Evolutionary conservation across 306 rosid species (phyloP).

Genomic region (Trichosanthes cucumerina): DNA sequence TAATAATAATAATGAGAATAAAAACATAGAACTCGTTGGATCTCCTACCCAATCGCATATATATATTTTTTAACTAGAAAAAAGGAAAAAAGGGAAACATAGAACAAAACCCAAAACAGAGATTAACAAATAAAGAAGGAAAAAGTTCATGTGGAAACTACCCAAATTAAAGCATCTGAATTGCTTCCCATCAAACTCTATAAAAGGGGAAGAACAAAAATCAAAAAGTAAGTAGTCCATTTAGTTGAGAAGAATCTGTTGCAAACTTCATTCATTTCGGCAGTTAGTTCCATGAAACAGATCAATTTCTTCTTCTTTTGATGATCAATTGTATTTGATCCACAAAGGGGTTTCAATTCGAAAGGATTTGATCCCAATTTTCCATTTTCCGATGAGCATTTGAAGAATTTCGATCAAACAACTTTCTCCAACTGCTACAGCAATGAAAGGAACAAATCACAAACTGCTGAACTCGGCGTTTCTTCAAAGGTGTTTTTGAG

Average conservation of each 20-base stretch:
- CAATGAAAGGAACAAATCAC: constrained; percentile 24
- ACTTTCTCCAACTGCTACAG: not conserved
- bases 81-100: not conserved
- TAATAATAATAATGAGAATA: too few species aligned
- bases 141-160: not conserved
- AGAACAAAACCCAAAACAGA: not conserved
- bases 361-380: not conserved
- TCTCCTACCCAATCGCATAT: not conserved
- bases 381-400: not conserved
- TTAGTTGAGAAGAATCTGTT: not conserved
- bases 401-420: not conserved
- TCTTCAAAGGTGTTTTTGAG: constrained; percentile 24
- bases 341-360: not conserved
- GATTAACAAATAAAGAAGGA: not conserved
- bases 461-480: constrained; percentile 34
- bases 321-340: not conserved
- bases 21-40: not conserved
- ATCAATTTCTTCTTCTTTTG: not conserved
- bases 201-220: not conserved
- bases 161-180: not conserved
- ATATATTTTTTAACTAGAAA: not conserved
- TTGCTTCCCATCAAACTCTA: not conserved
- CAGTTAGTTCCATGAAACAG: not conserved
- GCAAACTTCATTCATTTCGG: not conserved
- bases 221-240: not conserved